A percentile compares a stretch with the other conserved stretches of the same genome.
Evolutionary conservation across 2,329 filamentous ascomycete genomes (phyloP).

Genomic region (Sordariomycetes sp.): DNA sequence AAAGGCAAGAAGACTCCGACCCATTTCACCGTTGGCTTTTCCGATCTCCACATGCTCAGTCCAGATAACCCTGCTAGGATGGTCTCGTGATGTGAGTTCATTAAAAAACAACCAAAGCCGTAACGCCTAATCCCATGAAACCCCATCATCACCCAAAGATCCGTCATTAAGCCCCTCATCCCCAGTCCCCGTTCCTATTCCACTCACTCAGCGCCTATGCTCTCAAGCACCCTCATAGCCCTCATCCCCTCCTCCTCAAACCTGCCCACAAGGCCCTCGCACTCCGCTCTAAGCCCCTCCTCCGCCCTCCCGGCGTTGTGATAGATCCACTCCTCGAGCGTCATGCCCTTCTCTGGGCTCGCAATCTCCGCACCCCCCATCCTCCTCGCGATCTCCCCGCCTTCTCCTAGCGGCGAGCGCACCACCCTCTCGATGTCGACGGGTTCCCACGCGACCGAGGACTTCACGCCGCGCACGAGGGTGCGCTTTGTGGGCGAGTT

Average conservation of each 20-base stretch:
- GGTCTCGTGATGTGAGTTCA: too few relatives aligned
- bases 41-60: too few relatives aligned
- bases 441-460: conserved; percentile 56
- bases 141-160: not conserved
- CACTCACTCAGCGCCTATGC: conserved; percentile 44
- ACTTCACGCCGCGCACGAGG: conserved; percentile 42
- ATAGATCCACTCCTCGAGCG: conserved; percentile 84
- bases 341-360: conserved; percentile 77
- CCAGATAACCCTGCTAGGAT: too few relatives aligned
- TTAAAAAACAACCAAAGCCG: too few relatives aligned
- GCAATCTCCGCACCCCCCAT: conserved; percentile 50
- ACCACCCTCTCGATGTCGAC: conserved; percentile 70
- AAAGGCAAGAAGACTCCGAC: too few relatives aligned
- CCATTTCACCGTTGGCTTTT: too few relatives aligned
- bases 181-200: not conserved
- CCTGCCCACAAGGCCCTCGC: conserved; percentile 67
- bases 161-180: not conserved
- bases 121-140: too few relatives aligned
- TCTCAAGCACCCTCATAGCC: conserved; percentile 70
- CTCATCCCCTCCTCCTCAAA: conserved; percentile 78
- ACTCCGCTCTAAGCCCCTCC: conserved; percentile 66
- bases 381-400: conserved; percentile 28
- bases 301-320: conserved; percentile 74
- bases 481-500: conserved; percentile 54
- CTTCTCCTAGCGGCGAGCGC: conserved; percentile 19